A percentile compares a stretch with the other conserved stretches of the same genome.
Conservation (phyloP, 805 yeast genomes). For the Starmerella vaccinii region DNA sequence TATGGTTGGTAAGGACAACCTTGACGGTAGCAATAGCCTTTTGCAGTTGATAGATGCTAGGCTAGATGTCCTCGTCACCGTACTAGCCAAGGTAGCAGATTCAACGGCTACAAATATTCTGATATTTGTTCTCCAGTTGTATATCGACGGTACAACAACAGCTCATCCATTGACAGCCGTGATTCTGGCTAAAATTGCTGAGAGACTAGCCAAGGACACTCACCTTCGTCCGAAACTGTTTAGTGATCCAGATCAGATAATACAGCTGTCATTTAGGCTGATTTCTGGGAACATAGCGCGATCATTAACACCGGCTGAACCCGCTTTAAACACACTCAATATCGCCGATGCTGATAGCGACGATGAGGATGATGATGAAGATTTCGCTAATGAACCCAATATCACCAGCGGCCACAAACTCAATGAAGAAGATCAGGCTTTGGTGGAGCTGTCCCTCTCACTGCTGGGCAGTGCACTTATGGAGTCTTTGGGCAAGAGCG, state of each 20-base stretch:
- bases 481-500: constrained; percentile 22
- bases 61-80: constrained; percentile 34
- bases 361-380: constrained; percentile 22
- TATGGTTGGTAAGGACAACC: background rate
- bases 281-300: constrained; percentile 22
- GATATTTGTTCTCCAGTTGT: constrained; percentile 43
- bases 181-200: constrained; percentile 29
- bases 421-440: constrained; percentile 22
- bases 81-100: constrained; percentile 45
- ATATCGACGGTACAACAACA: constrained; percentile 29
- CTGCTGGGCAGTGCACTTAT: constrained; percentile 28
- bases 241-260: constrained; percentile 46
- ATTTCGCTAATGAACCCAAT: constrained; percentile 12
- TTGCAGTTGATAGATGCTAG: constrained; percentile 35
- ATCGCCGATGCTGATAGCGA: constrained; percentile 17
- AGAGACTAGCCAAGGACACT: constrained; percentile 9
- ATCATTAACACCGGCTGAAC: background rate
- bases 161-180: constrained; percentile 37
- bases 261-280: constrained; percentile 41
- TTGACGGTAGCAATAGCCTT: background rate
- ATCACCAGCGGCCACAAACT: constrained; percentile 9
- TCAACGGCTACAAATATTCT: constrained; percentile 39
- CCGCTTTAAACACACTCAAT: constrained; percentile 22
- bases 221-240: constrained; percentile 46
- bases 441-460: constrained; percentile 29